Conservation (phyloP, 208 protist species). For the Acanthamoeba lugdunensis region DNA sequence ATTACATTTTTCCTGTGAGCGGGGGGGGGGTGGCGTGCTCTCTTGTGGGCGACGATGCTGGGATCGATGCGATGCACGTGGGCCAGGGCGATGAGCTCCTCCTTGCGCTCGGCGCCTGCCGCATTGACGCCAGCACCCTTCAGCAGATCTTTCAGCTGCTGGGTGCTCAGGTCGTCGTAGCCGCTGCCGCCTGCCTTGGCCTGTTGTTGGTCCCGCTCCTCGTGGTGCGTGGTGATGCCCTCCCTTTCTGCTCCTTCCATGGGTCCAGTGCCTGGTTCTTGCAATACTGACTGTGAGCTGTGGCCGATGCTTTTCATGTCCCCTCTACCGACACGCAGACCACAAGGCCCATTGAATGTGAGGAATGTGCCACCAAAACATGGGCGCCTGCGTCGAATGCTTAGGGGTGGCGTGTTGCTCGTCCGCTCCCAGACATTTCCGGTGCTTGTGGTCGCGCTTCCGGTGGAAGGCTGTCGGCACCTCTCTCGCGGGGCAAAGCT, state of each 20-base stretch:
- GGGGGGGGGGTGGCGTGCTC: background rate
- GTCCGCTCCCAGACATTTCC: background rate
- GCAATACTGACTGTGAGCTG: too few relatives aligned
- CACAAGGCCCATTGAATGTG: too few relatives aligned
- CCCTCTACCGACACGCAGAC: too few relatives aligned
- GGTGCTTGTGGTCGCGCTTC: background rate
- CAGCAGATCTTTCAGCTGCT: constrained; percentile 16
- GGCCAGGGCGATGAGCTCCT: constrained; percentile 13
- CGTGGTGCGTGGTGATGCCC: background rate
- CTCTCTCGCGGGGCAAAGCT: too few relatives aligned
- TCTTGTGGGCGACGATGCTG: constrained; percentile 17
- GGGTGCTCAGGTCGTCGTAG: background rate
- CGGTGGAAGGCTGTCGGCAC: background rate
- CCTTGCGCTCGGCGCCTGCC: background rate
- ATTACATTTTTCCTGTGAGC: too few relatives aligned
- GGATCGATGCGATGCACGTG: constrained; percentile 1
- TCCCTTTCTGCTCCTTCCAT: too few relatives aligned
- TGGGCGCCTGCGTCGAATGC: too few relatives aligned
- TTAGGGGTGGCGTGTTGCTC: too few relatives aligned
- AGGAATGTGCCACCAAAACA: too few relatives aligned
- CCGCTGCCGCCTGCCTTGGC: background rate
- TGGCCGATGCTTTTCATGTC: too few relatives aligned
- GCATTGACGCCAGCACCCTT: constrained; percentile 2
- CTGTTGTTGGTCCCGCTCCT: background rate
- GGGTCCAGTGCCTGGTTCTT: too few relatives aligned